phyloP scores from a whole-genome alignment of 192 early-diverging fungal genomes.

The Coemansia sp. region DNA sequence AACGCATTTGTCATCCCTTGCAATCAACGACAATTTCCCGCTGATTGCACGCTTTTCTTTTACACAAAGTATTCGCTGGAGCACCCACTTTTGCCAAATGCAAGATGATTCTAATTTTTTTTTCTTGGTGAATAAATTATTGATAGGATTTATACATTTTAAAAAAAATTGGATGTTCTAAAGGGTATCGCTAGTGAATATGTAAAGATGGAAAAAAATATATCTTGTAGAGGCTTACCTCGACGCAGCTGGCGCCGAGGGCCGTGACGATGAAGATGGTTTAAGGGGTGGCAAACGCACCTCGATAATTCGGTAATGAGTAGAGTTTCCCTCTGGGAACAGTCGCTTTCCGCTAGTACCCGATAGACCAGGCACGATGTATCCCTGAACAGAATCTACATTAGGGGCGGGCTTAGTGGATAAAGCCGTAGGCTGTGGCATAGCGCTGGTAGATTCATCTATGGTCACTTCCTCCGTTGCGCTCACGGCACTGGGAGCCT shows the following conservation, averaged over 20 bases:
- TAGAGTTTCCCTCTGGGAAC: conserved; percentile 40
- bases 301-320: conserved; percentile 46
- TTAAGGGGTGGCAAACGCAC: conserved; percentile 47
- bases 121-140: too few relatives aligned
- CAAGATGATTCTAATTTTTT: too few relatives aligned
- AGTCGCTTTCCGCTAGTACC: conserved; percentile 28
- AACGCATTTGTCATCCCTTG: too few relatives aligned
- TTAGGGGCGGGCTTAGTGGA: background rate
- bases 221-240: background rate
- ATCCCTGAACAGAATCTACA: background rate
- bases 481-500: background rate
- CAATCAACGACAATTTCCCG: too few relatives aligned
- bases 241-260: background rate
- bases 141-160: background rate
- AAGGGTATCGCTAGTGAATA: background rate
- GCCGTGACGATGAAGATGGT: conserved; percentile 7
- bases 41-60: too few relatives aligned
- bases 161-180: background rate
- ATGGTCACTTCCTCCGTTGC: background rate
- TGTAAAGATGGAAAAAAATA: background rate
- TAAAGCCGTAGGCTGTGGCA: background rate
- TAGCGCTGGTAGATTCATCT: background rate
- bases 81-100: too few relatives aligned
- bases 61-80: too few relatives aligned
- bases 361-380: conserved; percentile 39